Base-by-base conservation (phyloP, 2,329 filamentous ascomycete species). In the Nemania sp. region DNA sequence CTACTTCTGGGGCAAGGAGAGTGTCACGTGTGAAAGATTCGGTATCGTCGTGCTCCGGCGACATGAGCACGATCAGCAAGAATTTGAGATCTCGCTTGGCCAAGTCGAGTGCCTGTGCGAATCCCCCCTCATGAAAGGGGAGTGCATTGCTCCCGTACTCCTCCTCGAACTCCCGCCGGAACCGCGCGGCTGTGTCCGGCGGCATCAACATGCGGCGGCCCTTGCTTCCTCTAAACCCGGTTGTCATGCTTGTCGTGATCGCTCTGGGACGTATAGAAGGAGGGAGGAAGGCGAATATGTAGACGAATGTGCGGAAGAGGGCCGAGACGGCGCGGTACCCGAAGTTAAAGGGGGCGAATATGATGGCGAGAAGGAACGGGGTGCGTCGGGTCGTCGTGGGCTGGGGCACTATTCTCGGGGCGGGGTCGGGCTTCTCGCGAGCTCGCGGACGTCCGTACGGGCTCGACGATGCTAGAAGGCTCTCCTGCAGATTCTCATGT, bases 11-110 rank as follows among this genome's bases (percentile, higher is more conserved):
- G 1, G 91, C 87, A 7, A 98, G 86, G 0, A 99, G 86, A 0
- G 94, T 98, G 27, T 97, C 91, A 47, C 88, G 88, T 68, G 94
- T 88, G 81, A 97, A 99, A 0, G 87, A 85, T 24, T 89, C 86
- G 0, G 93, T 98, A 74, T 98, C 94, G 76, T 99, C 96, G 79
- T 99, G 95, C 80, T 98, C 96, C 0, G 94, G 93, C 0, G 94
- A 97, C 61, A 97, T 82, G 18, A 99, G 86, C 5, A 98, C 83
- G 18, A 98, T 91, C n/a, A 98, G 81, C 15, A 99, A 84, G 77
- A 97, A 97, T 77, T 97, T 97, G 63, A 98, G 86, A 41, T 98
- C 93, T 73, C 90, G 90, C 83, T 98, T 98, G 5, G 95, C 94
- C 43, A 91, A 82, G 77, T 99, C 96, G 70, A 97, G 89, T 0